Conservation (phyloP, 257 asterid genomes). For the Przewalskia tangutica region DNA sequence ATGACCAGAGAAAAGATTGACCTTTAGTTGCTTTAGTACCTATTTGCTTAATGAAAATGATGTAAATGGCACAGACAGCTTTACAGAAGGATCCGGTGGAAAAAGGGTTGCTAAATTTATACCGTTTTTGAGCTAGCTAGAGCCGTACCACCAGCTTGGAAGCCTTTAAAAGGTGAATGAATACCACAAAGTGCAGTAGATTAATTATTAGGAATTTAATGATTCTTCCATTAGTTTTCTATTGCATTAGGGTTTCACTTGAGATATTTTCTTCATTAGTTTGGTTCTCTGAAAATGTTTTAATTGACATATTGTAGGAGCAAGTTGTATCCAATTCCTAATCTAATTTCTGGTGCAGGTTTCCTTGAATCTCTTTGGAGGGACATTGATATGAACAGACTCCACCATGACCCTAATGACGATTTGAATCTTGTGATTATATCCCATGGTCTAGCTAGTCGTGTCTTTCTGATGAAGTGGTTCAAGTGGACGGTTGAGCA, state of each 20-base stretch:
- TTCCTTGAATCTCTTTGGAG: constrained; percentile 25
- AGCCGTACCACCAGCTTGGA: not conserved
- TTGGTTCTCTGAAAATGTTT: not conserved
- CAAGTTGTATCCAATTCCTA: not conserved
- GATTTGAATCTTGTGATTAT: constrained; percentile 19
- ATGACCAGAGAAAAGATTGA: not conserved
- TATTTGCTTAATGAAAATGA: not conserved
- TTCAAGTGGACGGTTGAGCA: constrained; percentile 23
- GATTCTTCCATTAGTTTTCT: not conserved
- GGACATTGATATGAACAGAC: constrained; percentile 24
- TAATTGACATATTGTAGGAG: not conserved
- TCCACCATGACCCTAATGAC: constrained; percentile 9
- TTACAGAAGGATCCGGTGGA: too few species aligned
- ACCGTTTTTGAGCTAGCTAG: not conserved
- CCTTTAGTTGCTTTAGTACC: not conserved
- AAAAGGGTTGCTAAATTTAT: too few species aligned
- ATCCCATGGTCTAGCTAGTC: constrained; percentile 19
- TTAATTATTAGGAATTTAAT: not conserved
- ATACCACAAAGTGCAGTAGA: not conserved
- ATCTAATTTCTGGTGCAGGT: constrained; percentile 8
- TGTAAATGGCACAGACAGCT: not conserved
- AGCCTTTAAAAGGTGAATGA: not conserved
- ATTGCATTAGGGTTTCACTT: not conserved
- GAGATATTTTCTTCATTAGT: not conserved
- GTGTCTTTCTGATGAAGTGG: constrained; percentile 25